Evolutionary conservation across 106 monocot genomes (phyloP).

Genomic region (Acorus calamus): DNA sequence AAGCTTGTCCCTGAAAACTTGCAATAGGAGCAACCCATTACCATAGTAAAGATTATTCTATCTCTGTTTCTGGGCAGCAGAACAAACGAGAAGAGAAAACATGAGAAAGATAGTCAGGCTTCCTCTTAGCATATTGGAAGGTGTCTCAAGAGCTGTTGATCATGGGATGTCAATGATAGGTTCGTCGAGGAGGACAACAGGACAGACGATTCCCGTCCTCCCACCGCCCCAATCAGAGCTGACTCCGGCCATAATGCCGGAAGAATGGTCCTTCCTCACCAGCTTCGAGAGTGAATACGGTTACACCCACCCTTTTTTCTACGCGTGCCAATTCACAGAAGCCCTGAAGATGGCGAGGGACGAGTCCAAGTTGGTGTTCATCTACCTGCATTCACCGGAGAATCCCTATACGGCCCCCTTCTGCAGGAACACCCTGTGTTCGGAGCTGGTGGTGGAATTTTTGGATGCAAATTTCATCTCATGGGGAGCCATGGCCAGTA

Average conservation of each 20-base stretch:
- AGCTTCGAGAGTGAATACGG: constrained; percentile 1
- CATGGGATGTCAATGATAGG: not conserved
- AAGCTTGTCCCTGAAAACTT: too few species aligned
- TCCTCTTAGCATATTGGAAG: constrained; percentile 14
- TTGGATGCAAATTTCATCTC: constrained; percentile 25
- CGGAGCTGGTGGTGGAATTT: constrained; percentile 22
- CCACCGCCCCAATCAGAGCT: not conserved
- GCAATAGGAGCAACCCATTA: too few species aligned
- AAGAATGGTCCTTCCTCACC: constrained; percentile 7
- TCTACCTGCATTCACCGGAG: constrained; percentile 27
- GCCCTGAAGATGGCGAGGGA: constrained; percentile 15
- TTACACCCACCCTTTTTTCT: constrained; percentile 22
- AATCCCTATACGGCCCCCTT: constrained; percentile 9
- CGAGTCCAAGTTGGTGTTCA: constrained; percentile 25
- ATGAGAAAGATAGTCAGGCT: constrained; percentile 6
- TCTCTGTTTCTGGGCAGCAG: too few species aligned
- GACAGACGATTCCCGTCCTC: not conserved
- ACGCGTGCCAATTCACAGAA: constrained; percentile 14
- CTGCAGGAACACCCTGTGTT: constrained; percentile 22
- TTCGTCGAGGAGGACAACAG: not conserved
- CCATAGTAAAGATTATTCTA: too few species aligned
- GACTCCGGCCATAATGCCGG: not conserved
- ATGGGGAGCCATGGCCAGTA: constrained; percentile 15
- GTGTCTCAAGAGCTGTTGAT: constrained; percentile 13
- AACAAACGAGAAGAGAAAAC: too few species aligned